A percentile compares a stretch with the other conserved stretches of the same genome.
Evolutionary conservation across 257 asterid species (phyloP).

Genomic region (Penstemon davidsonii): DNA sequence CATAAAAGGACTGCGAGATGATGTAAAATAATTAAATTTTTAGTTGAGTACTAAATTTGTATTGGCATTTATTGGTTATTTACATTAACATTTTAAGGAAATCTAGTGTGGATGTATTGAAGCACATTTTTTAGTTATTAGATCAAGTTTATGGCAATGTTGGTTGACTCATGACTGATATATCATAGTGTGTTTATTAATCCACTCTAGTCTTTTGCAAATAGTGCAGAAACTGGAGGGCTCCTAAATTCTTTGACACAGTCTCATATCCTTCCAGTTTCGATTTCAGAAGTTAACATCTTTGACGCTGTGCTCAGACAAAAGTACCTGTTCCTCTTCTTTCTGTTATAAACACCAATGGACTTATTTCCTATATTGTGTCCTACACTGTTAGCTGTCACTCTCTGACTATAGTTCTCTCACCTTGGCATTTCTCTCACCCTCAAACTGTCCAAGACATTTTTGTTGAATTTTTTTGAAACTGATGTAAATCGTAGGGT

Average conservation of each 20-base stretch:
- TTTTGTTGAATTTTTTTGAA: too few species aligned
- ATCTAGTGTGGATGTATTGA: too few species aligned
- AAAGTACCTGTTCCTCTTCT: background rate
- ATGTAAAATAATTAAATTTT: background rate
- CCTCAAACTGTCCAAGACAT: too few species aligned
- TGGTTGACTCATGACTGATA: background rate
- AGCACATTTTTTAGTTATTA: too few species aligned
- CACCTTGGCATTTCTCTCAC: too few species aligned
- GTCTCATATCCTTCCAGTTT: background rate
- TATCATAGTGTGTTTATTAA: background rate
- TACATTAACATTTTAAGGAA: too few species aligned
- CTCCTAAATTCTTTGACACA: too few species aligned
- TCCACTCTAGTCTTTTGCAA: background rate
- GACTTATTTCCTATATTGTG: background rate
- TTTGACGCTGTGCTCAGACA: background rate
- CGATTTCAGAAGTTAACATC: slow-evolving; percentile 5
- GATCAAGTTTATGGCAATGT: too few species aligned
- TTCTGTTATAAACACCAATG: background rate
- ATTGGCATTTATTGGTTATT: too few species aligned
- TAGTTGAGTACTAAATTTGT: background rate
- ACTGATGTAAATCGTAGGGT: too few species aligned
- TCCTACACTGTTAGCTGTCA: background rate
- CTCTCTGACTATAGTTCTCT: too few species aligned
- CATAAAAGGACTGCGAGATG: background rate
- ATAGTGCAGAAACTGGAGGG: background rate